Conservation (phyloP, 768 basidiomycete genomes). For the Russula olivacea region DNA sequence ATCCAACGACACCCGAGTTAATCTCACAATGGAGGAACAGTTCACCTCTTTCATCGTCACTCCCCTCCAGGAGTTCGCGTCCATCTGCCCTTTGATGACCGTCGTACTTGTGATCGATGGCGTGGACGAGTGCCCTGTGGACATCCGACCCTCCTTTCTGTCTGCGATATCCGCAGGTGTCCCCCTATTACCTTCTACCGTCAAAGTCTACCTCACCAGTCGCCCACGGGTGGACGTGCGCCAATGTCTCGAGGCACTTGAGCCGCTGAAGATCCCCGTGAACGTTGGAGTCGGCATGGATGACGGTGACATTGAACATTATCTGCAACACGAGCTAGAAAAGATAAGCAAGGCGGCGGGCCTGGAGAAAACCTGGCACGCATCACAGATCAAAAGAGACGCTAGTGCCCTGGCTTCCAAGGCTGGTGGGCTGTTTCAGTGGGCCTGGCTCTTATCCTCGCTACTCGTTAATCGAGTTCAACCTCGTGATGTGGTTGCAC, state of each 20-base stretch:
- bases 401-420: slow-evolving; percentile 9
- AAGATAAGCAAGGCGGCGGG: neutral
- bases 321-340: slow-evolving; percentile 10
- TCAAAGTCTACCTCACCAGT: slow-evolving; percentile 22
- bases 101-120: slow-evolving; percentile 25
- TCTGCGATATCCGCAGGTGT: neutral
- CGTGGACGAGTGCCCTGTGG: slow-evolving; percentile 23
- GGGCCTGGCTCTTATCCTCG: slow-evolving; percentile 17
- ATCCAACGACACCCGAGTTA: slow-evolving; percentile 1
- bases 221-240: slow-evolving; percentile 20
- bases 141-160: slow-evolving; percentile 14
- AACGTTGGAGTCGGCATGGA: slow-evolving; percentile 1
- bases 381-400: slow-evolving; percentile 9
- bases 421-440: slow-evolving; percentile 25
- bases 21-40: slow-evolving; percentile 21
- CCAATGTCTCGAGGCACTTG: neutral
- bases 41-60: slow-evolving; percentile 18
- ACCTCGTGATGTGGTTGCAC: slow-evolving; percentile 12
- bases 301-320: slow-evolving; percentile 18
- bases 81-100: slow-evolving; percentile 4
- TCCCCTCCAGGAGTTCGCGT: slow-evolving; percentile 15
- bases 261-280: neutral
- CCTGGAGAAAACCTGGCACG: neutral
- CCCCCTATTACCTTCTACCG: slow-evolving; percentile 16
- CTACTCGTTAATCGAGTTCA: slow-evolving; percentile 8